Evolutionary conservation across 2,329 filamentous ascomycete genomes (phyloP), one percentile per base, ranked within the genome.

Genomic region (Dothideomycetes sp.): DNA sequence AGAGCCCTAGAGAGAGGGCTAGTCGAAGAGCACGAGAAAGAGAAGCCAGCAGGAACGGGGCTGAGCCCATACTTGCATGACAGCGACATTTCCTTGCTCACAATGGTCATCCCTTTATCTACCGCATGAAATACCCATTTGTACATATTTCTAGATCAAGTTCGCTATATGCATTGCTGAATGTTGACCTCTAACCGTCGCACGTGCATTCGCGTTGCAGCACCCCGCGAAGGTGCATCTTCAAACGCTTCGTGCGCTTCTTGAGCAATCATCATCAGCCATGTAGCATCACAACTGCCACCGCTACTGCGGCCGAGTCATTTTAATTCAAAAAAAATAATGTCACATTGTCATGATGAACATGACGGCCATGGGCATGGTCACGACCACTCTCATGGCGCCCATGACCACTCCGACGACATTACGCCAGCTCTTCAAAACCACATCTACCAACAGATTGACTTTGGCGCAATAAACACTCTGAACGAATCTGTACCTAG

Each of bases 361-460:
- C 55, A 58, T 41, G 44, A 57, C 36, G 60, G 62, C 33, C 54
- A 61, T 44, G 56, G 56, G 19, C 65, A 72, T 50, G 68, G 60
- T 41, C 65, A 71, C 46, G 65, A 67, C 48, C 71, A 76, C 49
- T 69, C 68, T 42, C 68, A 78, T 50, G 64, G 70, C 51, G 68
- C 71, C 46, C 87, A 95, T 60, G 87, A 94, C 61, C 89, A 95
- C 64, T 81, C 76, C 34, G 84, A 96, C 66, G 89, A 96, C 66
- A 77, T 94, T 52, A 88, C 84, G 2, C 91, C 91, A 1, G 89
- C 88, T 2, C 70, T 95, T 12, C 89, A 96, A 62, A 81, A 80
- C 52, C 86, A 87, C 31, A 78, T 98, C 27, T 96, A 95, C 67
- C 78, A 84, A 48, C 83, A 94, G 58, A 87, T 98, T 61, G 77